phyloP scores from a whole-genome alignment of 805 yeast species.

The Pichia membranifaciens region DNA sequence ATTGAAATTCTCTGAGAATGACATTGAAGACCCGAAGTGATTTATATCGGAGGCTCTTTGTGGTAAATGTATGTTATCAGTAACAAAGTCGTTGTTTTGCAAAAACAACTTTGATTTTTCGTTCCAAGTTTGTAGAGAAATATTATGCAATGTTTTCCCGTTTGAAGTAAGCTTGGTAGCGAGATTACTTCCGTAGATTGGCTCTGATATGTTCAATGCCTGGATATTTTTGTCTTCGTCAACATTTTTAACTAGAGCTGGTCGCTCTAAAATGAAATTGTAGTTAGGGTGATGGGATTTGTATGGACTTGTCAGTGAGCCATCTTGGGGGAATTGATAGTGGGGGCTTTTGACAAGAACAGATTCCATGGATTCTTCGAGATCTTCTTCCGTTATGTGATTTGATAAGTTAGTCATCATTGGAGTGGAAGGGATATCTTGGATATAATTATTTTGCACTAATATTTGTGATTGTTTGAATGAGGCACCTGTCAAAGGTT shows the following conservation, averaged over 20 bases:
- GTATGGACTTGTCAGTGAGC: too few relatives aligned
- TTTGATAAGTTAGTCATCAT: neutral
- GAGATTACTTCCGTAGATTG: neutral
- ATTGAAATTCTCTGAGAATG: neutral
- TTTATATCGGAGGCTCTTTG: too few relatives aligned
- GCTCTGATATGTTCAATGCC: conserved; percentile 9
- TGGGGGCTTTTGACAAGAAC: neutral
- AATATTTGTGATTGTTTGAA: neutral
- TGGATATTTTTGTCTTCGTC: conserved; percentile 1
- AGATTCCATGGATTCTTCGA: neutral
- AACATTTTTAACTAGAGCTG: neutral
- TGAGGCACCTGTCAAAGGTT: neutral
- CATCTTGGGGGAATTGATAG: neutral
- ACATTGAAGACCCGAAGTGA: neutral
- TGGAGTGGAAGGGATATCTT: neutral
- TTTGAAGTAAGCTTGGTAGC: neutral
- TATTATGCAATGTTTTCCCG: neutral
- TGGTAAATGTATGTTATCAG: too few relatives aligned
- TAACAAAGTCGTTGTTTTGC: too few relatives aligned
- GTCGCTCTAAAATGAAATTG: neutral
- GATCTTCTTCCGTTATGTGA: neutral
- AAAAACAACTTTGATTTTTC: neutral
- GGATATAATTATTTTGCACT: neutral
- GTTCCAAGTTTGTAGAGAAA: conserved; percentile 6
- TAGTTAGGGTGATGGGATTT: neutral